Percentiles rank a stretch among this genome's conserved stretches.
phyloP scores from a whole-genome alignment of 2,329 filamentous ascomycete genomes.

The Coniochaeta sp. region DNA sequence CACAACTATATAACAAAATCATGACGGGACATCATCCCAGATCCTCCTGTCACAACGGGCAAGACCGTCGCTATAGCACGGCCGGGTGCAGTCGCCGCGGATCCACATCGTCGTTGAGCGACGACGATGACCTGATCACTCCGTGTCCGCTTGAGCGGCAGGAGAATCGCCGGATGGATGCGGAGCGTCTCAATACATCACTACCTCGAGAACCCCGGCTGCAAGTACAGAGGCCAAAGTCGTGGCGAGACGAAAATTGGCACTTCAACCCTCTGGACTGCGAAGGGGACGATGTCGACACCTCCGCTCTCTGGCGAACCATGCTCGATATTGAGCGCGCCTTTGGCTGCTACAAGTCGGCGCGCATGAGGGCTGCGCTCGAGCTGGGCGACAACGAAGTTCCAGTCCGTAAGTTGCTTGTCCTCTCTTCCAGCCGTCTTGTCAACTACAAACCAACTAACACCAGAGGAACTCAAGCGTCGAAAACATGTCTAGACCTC shows the following conservation, averaged over 20 bases:
- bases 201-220: not conserved
- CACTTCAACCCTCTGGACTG: not conserved
- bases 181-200: not conserved
- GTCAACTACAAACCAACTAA: not conserved
- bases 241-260: slow-evolving; percentile 2
- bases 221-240: not conserved
- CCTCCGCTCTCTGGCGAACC: slow-evolving; percentile 29
- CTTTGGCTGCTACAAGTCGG: slow-evolving; percentile 36
- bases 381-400: slow-evolving; percentile 25
- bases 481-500: slow-evolving; percentile 21
- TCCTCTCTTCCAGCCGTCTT: not conserved
- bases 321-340: slow-evolving; percentile 33
- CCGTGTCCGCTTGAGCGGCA: not conserved
- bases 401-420: slow-evolving; percentile 25
- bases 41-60: not conserved
- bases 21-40: not conserved
- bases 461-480: slow-evolving; percentile 11
- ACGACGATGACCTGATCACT: not conserved
- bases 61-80: not conserved
- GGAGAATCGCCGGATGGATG: not conserved
- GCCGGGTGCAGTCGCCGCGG: not conserved
- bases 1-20: not conserved
- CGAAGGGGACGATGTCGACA: slow-evolving; percentile 16
- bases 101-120: not conserved
- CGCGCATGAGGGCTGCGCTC: slow-evolving; percentile 33